Evolutionary conservation across 1,284 basidiomycete genomes (phyloP).

Genomic region (Ustilago curta): DNA sequence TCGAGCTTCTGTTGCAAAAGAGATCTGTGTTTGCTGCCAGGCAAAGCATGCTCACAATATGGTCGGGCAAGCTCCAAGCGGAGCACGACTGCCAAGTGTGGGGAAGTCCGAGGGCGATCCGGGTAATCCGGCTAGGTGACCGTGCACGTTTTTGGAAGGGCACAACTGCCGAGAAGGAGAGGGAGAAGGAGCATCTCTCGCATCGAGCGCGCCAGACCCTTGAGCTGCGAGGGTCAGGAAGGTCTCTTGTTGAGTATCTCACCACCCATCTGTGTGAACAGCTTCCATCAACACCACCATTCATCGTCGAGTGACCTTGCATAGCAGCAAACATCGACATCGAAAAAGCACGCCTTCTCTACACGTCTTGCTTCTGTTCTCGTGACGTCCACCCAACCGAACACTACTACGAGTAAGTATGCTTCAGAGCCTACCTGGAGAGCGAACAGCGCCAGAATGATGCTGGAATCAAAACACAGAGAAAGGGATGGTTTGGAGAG

Average conservation of each 20-base stretch:
- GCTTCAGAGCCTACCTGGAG: not conserved
- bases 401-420: constrained; percentile 1
- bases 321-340: not conserved
- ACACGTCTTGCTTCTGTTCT: not conserved
- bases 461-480: not conserved
- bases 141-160: not conserved
- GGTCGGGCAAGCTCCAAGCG: constrained; percentile 1
- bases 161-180: constrained; percentile 3
- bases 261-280: not conserved
- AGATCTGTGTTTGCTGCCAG: constrained; percentile 6
- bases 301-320: not conserved
- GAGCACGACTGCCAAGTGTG: not conserved
- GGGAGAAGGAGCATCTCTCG: not conserved
- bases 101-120: constrained; percentile 12
- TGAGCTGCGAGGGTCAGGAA: not conserved
- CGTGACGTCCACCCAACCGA: not conserved
- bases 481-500: no score
- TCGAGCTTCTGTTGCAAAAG: no score
- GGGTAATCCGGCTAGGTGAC: constrained; percentile 44
- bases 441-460: no score
- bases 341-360: not conserved
- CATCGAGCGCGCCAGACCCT: constrained; percentile 20
- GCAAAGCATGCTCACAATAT: not conserved
- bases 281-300: constrained; percentile 4
- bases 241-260: not conserved